Evolutionary conservation across 2,329 filamentous ascomycete species (phyloP), one percentile per base, ranked within the genome.

Genomic region (Botrytis hyacinthi): DNA sequence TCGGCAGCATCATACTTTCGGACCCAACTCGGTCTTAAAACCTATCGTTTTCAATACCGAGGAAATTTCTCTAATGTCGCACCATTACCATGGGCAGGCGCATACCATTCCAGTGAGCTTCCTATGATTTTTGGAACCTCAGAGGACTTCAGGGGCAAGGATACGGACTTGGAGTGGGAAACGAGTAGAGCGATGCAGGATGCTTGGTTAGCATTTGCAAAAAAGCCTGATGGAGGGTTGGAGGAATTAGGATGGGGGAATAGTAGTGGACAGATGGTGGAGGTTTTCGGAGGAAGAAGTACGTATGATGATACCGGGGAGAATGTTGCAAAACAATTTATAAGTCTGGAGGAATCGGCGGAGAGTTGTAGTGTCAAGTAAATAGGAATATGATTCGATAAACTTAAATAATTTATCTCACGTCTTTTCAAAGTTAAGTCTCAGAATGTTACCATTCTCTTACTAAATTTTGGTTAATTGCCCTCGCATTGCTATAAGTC

Each of bases 391-490:
- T 35, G 4, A 35, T 35, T 37, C 6, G 6, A 37, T 1, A 37
- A 37, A 37, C 7, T 5, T 9, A 37, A 8, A 8, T 37, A 37
- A 8, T 37, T 37, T 9, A 37, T 9, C 5, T 37, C 6, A 37
- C 35, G 35, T 37, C 35, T 37, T 37, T 9, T 37, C 35, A 37
- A 37, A 37, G 1, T 37, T 9, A 37, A 37, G 6, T 48, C 3
- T 10, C 10, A 0, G 3, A 1, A 48, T 4, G 20, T 3, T 20
- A 10, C 4, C 20, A 26, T 26, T 22, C 46, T 26, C 4, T 10
- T 26, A 1, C 20, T 26, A 2, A 4, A 26, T 26, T 37, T 9
- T 37, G 35, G 35, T 37, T 37, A 37, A 26, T 2, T 51, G 46
- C 4, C 22, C 4, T 51, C 46, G 4, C 22, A n/a, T 26, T 1